These are phyloP conservation scores for Ustilago vetiveriae DNA, from an alignment of 1,284 basidiomycete species.

Conservation along the genomic window DNA sequence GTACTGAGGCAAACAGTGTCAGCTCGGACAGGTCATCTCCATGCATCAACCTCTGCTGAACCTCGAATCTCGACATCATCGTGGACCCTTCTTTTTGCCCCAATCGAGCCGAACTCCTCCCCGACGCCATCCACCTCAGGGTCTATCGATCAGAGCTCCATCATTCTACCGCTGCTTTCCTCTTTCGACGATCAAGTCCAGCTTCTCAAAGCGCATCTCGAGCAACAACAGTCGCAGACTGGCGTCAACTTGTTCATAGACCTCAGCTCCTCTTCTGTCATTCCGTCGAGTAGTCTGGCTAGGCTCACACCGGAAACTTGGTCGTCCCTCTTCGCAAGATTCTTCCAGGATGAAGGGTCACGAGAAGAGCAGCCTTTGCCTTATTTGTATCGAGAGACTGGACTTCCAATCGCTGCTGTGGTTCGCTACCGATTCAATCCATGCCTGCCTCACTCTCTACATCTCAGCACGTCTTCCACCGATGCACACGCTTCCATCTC, in stretches of 20 bases:
- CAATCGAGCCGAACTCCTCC: not conserved
- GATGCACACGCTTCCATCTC: too few relatives aligned
- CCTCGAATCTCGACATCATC: not conserved
- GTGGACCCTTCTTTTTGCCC: conserved; percentile 21
- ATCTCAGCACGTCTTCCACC: too few relatives aligned
- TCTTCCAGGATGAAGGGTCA: not conserved
- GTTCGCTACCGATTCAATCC: conserved; percentile 6
- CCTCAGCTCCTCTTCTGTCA: conserved; percentile 13
- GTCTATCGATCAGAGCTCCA: too few relatives aligned
- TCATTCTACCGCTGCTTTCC: conserved; percentile 12
- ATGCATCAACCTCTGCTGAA: not conserved
- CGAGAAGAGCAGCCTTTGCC: conserved; percentile 1
- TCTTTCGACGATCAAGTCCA: conserved; percentile 11
- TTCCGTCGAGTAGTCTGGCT: conserved; percentile 5
- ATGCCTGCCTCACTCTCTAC: too few relatives aligned
- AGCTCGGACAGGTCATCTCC: not conserved
- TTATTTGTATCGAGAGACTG: conserved; percentile 13
- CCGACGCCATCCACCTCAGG: too few relatives aligned
- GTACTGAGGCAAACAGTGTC: too few relatives aligned
- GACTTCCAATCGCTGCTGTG: conserved; percentile 23
- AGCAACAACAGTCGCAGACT: not conserved
- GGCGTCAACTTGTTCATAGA: conserved; percentile 11
- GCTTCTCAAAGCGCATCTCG: not conserved
- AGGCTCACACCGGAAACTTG: conserved; percentile 20
- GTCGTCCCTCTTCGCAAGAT: conserved; percentile 8